Evolutionary conservation across 805 yeast species (phyloP), one percentile per base, ranked within the genome.

Genomic region (Candida ipomoeae): DNA sequence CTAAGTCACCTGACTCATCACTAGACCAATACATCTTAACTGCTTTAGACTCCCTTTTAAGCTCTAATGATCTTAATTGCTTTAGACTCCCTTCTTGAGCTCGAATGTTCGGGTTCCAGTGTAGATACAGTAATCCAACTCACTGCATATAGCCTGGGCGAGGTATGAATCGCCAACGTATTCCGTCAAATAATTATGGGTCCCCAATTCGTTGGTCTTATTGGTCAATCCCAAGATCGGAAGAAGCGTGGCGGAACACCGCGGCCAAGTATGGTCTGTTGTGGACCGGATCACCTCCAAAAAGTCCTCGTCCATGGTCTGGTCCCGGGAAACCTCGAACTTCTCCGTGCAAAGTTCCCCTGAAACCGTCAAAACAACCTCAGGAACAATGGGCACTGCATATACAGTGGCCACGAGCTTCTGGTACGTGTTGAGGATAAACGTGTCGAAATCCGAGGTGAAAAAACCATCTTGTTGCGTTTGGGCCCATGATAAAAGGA

Each of bases 91-190:
- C 2, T 40, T 46, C 31, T 51, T 55, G 31, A 51, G 46, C 20
- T 50, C 57, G 50, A 64, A 69, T 4, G 64, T 63, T 47, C 67
- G 61, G 38, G 71, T 71, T 7, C 78, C 78, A 0, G 70, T 69
- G 41, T 64, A 61, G 26, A 63, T 62, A 49, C 78, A 73, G 48
- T 61, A 72, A 41, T 65, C 55, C 15, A 73, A 55, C 10, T 62
- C 57, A 5, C 50, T 46, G 34, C 64, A 48, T 23, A 71, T 48
- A 33, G 53, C 52, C 2, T 20, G 14, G 23, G 53, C 35, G 7
- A 57, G 20, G n/a, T 32, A 34, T 1, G 59, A 52, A 11, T 49
- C 54, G 4, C 44, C 44, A 29, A 37, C 32, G 23, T n/a, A 20
- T 7, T 48, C 20, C 6, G 46, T 39, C 26, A 67, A 54, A 50